These are phyloP conservation scores for Myriosclerotinia curreyana DNA, from an alignment of 2,329 filamentous ascomycete species.

Conservation along the genomic window DNA sequence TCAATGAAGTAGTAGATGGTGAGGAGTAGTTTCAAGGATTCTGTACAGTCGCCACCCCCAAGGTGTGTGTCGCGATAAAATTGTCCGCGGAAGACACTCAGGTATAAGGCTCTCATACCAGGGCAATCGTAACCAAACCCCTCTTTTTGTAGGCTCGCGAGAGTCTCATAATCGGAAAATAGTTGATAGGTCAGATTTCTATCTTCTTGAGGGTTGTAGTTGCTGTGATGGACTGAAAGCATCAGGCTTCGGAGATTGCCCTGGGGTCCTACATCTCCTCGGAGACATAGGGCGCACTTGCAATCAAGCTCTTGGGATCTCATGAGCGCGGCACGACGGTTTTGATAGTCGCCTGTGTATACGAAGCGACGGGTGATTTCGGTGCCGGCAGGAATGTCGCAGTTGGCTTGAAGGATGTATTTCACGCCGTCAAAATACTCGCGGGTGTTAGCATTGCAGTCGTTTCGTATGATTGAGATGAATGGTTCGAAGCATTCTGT, in stretches of 20 bases:
- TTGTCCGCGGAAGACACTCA: not conserved
- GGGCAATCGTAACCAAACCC: not conserved
- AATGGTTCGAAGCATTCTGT: not conserved
- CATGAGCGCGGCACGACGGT: not conserved
- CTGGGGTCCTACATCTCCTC: not conserved
- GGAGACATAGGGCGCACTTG: not conserved
- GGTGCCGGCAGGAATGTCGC: not conserved
- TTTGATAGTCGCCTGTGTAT: not conserved
- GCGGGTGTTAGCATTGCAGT: not conserved
- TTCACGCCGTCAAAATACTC: not conserved
- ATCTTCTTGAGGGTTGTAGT: not conserved
- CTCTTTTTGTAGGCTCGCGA: not conserved
- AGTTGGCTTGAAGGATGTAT: not conserved
- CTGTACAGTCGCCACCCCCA: not conserved
- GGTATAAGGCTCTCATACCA: not conserved
- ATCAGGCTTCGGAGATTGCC: not conserved
- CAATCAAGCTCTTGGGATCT: not conserved
- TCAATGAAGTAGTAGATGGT: not conserved
- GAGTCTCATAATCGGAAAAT: not conserved
- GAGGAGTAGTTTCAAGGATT: not conserved
- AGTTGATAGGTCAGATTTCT: not conserved
- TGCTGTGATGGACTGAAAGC: not conserved
- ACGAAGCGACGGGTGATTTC: conserved; percentile 4
- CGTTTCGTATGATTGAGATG: not conserved
- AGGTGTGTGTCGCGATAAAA: not conserved